Conservation (phyloP, 305 asterid species). For the Monarda citriodora region DNA sequence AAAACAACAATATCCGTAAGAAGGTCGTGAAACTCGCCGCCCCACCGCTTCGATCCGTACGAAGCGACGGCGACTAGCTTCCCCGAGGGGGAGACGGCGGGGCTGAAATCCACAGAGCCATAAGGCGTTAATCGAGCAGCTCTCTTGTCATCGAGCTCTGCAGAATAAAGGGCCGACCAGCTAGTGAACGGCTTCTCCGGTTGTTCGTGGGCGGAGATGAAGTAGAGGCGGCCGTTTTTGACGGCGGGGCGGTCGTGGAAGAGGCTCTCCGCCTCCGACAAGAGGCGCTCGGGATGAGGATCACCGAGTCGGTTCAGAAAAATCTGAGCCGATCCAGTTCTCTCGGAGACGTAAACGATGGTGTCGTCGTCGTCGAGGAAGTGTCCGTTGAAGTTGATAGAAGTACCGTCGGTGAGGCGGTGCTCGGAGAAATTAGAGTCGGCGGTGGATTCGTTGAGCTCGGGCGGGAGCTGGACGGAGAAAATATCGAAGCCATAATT, state of each 20-base stretch:
- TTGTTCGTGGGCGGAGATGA: conserved; percentile 64
- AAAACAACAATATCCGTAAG: conserved; percentile 67
- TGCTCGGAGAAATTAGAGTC: conserved; percentile 21
- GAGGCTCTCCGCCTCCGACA: conserved; percentile 38
- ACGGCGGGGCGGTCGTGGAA: conserved; percentile 80
- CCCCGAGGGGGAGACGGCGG: conserved; percentile 64
- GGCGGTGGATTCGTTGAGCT: conserved; percentile 1
- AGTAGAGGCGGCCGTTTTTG: conserved; percentile 41
- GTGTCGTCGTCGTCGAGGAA: conserved; percentile 40
- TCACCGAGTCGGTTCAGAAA: conserved; percentile 32
- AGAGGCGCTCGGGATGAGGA: conserved; percentile 29
- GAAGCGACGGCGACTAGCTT: conserved; percentile 77
- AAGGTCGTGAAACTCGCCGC: conserved; percentile 65
- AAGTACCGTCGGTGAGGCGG: conserved; percentile 70
- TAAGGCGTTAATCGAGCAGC: conserved; percentile 54
- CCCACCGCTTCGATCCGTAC: conserved; percentile 56
- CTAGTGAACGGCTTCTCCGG: conserved; percentile 53
- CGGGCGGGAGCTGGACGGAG: conserved; percentile 21
- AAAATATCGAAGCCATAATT: conserved; percentile 12
- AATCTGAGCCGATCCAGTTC: conserved; percentile 58
- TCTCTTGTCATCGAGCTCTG: conserved; percentile 12
- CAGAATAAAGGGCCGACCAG: conserved; percentile 71
- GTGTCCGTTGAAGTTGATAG: conserved; percentile 71
- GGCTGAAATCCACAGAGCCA: conserved; percentile 67
- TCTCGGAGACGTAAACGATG: conserved; percentile 63